Base-by-base conservation (phyloP, 768 basidiomycete genomes). In the Calocybe gangraenosa region DNA sequence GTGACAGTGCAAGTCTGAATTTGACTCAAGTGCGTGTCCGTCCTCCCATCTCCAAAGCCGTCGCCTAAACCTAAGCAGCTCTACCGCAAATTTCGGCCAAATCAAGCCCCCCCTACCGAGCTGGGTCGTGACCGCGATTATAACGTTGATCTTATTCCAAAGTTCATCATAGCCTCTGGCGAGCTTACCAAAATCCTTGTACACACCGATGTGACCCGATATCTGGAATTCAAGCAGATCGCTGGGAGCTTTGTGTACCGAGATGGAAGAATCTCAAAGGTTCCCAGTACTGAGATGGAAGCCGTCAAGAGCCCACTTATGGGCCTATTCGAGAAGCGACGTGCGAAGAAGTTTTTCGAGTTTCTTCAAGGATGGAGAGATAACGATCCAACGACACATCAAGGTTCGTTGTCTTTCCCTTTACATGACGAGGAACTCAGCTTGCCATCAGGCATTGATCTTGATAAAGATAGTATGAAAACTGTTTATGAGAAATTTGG, bases 191-290 rank as follows among this genome's bases (percentile, higher is more conserved):
- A 86, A 68, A 98, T 99, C 67, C 86, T 99, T 52, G 93, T 99
- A 33, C 94, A 98, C 73, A 98, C 96, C 53, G 93, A 99, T 62
- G 96, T 99, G 50, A 94, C 90, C 33, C 86, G 93, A 50, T 99
- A 99, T 69, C 85, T 99, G 59, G 96, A 98, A 64, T 99, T 99
- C 78, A 99, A 98, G 75, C 95, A 97, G 71, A 97, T 99, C 67
- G 92, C 96, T 0, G 96, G 95, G 43, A 93, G 90, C 62, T 99
- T 87, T 67, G 96, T 99, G 48, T 97, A 93, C 65, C 85, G 95
- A 43, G 95, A 98, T 65, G 92, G 93, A 40, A 88, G 68, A 69
- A 96, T 99, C 68, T 92, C 90, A 50, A 99, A 99, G 68, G 96
- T 99, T 8, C 96, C 96, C 23, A 87, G 87, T 59, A 97, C 92